Evolutionary conservation across 148 eudicot species (phyloP), one percentile per base, ranked within the genome.

Genomic region (Amaranthus hypochondriacus): DNA sequence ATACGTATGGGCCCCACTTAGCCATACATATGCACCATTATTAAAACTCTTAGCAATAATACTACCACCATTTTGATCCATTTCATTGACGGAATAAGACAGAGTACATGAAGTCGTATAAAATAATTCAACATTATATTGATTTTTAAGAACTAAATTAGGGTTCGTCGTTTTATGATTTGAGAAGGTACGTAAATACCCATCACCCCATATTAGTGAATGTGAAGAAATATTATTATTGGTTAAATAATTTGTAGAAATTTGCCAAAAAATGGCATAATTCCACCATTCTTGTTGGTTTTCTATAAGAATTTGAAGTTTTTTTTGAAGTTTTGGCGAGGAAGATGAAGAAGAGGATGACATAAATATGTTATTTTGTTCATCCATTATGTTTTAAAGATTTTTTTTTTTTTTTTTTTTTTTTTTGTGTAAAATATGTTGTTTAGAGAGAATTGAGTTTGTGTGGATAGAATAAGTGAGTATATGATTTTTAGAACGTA

Each of bases 241-340:
- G 76, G 70, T 74, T 46, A 50, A 55, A 9, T 77, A 66, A 28
- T 78, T 51, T 1, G 69, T 65, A 42, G 52, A 51, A 44, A 69
- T 55, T 56, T 81, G 92, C 98, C 98, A 94, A 74, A 88, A 86
- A 49, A 94, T 94, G 84, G 90, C 89, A 50, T 91, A 89, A 66
- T 82, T 66, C 98, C 97, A 94, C 74, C 80, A 81, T 0, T 83
- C 79, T 6, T 86, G 84, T 77, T 79, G 91, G 69, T 58, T 74
- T 46, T 88, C 85, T 6, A 91, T 76, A 4, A 91, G 48, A 69
- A 77, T 39, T 58, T 83, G 84, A 28, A 92, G 86, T 62, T 76
- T 81, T 48, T 77, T 78, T 47, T 77, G 81, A 39, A 82, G 78
- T 6, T 53, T 56, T 54, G 64, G 68, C 14, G 39, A 3, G 7